Conservation (phyloP, 108 stramenopile species). For the Fragilaria crotonensis region DNA sequence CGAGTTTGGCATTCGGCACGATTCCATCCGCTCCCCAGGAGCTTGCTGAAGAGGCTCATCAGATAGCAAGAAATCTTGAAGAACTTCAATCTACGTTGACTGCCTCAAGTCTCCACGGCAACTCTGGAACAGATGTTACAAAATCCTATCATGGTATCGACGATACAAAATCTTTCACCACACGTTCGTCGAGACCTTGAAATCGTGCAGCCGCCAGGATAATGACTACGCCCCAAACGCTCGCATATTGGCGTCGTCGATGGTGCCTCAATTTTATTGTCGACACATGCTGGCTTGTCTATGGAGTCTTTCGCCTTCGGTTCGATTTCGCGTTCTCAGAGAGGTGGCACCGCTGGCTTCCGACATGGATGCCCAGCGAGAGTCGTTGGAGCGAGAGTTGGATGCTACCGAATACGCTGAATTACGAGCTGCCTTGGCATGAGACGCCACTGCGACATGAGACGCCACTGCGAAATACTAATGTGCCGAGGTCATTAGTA, state of each 20-base stretch:
- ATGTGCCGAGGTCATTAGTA: too few relatives aligned
- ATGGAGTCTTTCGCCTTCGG: not conserved
- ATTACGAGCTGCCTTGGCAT: slow-evolving; percentile 8
- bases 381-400: slow-evolving; percentile 9
- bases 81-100: not conserved
- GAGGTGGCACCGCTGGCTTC: slow-evolving; percentile 4
- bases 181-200: slow-evolving; percentile 8
- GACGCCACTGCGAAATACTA: too few relatives aligned
- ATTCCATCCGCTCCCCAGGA: slow-evolving; percentile 8
- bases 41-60: not conserved
- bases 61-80: not conserved
- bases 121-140: slow-evolving; percentile 2
- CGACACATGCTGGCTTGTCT: slow-evolving; percentile 12
- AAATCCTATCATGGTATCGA: not conserved
- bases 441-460: too few relatives aligned
- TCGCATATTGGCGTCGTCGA: slow-evolving; percentile 2
- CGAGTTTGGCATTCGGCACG: not conserved
- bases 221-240: not conserved
- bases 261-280: slow-evolving; percentile 3
- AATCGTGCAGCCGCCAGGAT: not conserved
- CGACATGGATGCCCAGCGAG: slow-evolving; percentile 4
- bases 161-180: slow-evolving; percentile 10
- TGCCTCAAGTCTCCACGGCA: not conserved
- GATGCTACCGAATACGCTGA: not conserved
- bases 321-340: slow-evolving; percentile 2